Evolutionary conservation across 352 stramenopile genomes (phyloP).

Genomic region (Blastocystis sp.): DNA sequence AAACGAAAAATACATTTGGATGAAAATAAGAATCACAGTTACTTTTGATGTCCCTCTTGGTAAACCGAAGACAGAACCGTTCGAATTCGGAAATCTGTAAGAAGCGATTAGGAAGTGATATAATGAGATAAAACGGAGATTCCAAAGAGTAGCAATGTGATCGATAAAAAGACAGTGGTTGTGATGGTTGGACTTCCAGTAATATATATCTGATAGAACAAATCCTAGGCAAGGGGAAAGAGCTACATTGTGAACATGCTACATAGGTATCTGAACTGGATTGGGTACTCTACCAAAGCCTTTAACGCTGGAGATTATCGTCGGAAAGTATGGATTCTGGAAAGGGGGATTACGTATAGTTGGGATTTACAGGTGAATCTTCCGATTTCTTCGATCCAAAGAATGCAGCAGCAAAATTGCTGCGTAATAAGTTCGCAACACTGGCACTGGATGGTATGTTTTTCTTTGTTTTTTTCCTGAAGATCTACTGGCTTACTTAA

Average conservation of each 20-base stretch:
- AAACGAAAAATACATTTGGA: too few relatives aligned
- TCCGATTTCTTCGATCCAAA: conserved; percentile 78
- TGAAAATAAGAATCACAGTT: background rate
- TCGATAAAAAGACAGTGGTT: conserved; percentile 77
- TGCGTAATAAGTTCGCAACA: conserved; percentile 80
- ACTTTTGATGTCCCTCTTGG: background rate
- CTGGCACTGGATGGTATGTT: conserved; percentile 74
- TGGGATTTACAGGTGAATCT: conserved; percentile 73
- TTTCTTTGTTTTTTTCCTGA: background rate
- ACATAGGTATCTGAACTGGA: conserved; percentile 81
- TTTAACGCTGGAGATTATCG: conserved; percentile 83
- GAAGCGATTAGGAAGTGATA: background rate
- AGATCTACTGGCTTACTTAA: conserved; percentile 44
- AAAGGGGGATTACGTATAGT: background rate
- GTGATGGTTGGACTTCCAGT: conserved; percentile 82
- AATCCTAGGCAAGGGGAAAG: conserved; percentile 76
- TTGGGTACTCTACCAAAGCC: conserved; percentile 80
- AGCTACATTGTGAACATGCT: conserved; percentile 84
- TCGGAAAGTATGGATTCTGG: conserved; percentile 74
- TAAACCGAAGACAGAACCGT: background rate
- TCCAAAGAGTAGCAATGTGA: background rate
- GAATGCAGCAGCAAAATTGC: conserved; percentile 77
- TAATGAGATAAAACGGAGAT: conserved; percentile 43
- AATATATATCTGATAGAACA: background rate
- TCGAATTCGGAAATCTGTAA: conserved; percentile 39